Percentiles rank a stretch among this genome's conserved stretches.
phyloP scores from a whole-genome alignment of 2,329 filamentous ascomycete species.

The Cordyceps sp. region DNA sequence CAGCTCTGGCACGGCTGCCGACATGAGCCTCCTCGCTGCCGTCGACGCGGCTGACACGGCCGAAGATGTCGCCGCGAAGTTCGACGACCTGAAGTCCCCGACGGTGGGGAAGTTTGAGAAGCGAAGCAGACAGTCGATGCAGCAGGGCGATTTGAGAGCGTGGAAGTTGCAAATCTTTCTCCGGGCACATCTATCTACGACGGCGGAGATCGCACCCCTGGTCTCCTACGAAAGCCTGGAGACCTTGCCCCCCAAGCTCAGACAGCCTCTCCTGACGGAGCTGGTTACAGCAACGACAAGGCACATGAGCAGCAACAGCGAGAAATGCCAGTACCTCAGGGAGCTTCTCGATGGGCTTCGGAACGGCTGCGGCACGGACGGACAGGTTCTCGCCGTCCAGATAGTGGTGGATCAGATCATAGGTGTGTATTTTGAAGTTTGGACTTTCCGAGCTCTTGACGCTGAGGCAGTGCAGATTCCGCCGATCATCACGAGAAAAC shows the following conservation, averaged over 20 bases:
- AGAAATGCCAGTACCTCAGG: conserved; percentile 21
- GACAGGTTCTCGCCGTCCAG: conserved; percentile 26
- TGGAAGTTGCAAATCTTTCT: conserved; percentile 31
- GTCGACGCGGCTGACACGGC: conserved; percentile 13
- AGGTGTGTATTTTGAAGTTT: conserved; percentile 9
- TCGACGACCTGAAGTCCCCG: conserved; percentile 12
- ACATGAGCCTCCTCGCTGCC: conserved; percentile 15
- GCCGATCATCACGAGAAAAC: conserved; percentile 11
- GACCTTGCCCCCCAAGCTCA: conserved; percentile 11
- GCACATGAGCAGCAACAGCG: conserved; percentile 13
- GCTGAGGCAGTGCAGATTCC: conserved; percentile 8
- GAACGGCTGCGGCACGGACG: conserved; percentile 14
- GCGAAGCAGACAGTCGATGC: conserved; percentile 15
- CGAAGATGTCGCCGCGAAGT: conserved; percentile 7
- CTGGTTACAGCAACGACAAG: conserved; percentile 15
- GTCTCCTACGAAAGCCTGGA: conserved; percentile 15
- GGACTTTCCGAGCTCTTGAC: background rate
- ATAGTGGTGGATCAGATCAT: conserved; percentile 22
- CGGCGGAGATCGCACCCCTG: conserved; percentile 15
- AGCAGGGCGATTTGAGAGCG: conserved; percentile 18
- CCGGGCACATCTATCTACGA: conserved; percentile 16
- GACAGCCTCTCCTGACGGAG: conserved; percentile 15
- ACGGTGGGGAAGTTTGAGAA: conserved; percentile 18
- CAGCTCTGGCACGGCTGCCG: conserved; percentile 6
- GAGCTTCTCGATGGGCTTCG: conserved; percentile 17